These are phyloP conservation scores for Jamesozyma jinghongensis DNA, from an alignment of 805 yeast genomes.

Conservation along the genomic window DNA sequence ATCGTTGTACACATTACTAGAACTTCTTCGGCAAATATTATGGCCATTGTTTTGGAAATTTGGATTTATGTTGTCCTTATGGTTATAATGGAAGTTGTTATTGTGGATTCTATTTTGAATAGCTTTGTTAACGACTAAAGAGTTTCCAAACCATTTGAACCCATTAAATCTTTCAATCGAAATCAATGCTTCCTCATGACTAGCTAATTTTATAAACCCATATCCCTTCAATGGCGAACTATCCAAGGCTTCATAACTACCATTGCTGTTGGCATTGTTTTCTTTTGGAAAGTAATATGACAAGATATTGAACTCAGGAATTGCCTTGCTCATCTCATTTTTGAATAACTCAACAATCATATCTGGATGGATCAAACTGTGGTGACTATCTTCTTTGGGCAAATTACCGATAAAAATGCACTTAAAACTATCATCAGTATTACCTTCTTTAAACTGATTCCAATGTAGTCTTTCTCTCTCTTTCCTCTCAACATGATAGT, in stretches of 20 bases:
- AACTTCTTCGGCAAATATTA: not conserved
- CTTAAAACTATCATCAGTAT: conserved; percentile 36
- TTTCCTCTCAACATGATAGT: conserved; percentile 55
- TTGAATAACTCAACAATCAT: conserved; percentile 36
- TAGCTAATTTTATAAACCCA: conserved; percentile 45
- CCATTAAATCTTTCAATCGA: conserved; percentile 44
- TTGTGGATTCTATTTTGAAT: conserved; percentile 24
- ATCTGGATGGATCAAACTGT: conserved; percentile 24
- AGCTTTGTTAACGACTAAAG: conserved; percentile 32
- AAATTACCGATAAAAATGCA: conserved; percentile 48
- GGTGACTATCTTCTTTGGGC: conserved; percentile 30
- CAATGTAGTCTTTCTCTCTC: conserved; percentile 41
- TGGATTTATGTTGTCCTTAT: not conserved
- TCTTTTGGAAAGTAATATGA: conserved; percentile 28
- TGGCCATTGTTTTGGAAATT: not conserved
- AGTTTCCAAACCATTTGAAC: conserved; percentile 29
- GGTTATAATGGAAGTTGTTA: not conserved
- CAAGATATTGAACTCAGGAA: conserved; percentile 22
- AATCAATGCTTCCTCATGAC: conserved; percentile 40
- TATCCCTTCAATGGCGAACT: conserved; percentile 31
- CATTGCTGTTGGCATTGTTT: conserved; percentile 3
- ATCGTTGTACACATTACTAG: not conserved
- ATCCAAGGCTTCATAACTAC: not conserved
- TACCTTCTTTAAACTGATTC: conserved; percentile 31
- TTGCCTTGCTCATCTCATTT: conserved; percentile 36